phyloP scores from a whole-genome alignment of 164 flowering plant genomes.

The Dillenia suffruticosa region DNA sequence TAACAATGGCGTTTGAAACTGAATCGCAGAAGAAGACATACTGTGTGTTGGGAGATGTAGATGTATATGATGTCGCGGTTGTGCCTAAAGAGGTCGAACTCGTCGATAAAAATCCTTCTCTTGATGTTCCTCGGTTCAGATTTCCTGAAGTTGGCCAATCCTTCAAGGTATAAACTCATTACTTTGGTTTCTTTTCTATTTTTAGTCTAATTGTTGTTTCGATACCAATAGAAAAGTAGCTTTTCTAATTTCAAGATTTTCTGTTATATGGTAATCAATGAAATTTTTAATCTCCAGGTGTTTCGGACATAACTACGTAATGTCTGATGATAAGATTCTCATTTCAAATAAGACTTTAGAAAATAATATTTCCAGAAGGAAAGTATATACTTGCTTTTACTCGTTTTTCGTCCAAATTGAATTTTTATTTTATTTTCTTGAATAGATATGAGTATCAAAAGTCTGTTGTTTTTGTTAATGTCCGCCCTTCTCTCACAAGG shows the following conservation, averaged over 20 bases:
- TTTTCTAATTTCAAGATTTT: not conserved
- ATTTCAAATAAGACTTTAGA: no score
- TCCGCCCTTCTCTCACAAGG: not conserved
- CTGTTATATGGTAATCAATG: not conserved
- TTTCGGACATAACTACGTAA: not conserved
- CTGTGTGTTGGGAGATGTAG: slow-evolving; percentile 45
- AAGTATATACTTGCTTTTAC: not conserved
- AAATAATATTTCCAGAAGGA: no score
- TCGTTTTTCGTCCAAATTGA: no score
- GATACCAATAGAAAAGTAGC: not conserved
- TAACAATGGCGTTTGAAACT: slow-evolving; percentile 34
- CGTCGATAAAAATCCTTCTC: slow-evolving; percentile 23
- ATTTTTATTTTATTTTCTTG: no score
- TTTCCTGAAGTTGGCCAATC: slow-evolving; percentile 40
- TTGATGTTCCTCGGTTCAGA: slow-evolving; percentile 36
- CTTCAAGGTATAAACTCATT: slow-evolving; percentile 28
- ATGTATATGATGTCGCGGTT: slow-evolving; percentile 39
- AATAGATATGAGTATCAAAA: no score
- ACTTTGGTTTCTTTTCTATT: not conserved
- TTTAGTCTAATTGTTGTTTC: not conserved
- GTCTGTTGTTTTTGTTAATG: not conserved
- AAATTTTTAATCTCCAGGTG: not conserved
- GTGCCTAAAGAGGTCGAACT: slow-evolving; percentile 39
- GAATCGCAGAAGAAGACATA: slow-evolving; percentile 48
- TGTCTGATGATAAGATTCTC: no score